Percentiles rank a stretch among this genome's conserved stretches.
phyloP scores from a whole-genome alignment of 106 monocot species.

The Allium cepa region DNA sequence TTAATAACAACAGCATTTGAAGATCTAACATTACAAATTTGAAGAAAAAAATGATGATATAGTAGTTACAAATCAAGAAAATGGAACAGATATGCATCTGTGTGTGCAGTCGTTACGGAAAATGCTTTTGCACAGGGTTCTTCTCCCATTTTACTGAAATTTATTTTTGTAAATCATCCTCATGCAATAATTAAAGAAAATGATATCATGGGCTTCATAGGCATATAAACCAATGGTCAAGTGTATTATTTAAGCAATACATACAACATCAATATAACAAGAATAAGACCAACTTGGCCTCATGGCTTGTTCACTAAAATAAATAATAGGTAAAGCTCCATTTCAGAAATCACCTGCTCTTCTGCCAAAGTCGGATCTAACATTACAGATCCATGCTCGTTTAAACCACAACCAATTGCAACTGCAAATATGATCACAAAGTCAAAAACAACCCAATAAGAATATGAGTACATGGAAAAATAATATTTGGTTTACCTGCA shows the following conservation, averaged over 20 bases:
- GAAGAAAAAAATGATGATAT: no score
- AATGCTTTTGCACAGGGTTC: no score
- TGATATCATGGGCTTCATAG: no score
- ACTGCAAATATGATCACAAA: conserved; percentile 40
- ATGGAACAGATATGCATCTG: no score
- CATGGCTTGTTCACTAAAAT: neutral
- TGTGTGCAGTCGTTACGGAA: no score
- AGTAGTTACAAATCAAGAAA: no score
- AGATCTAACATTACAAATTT: no score
- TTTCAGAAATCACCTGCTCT: conserved; percentile 51
- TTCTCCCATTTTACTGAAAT: no score
- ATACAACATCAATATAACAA: neutral
- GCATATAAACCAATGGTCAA: no score
- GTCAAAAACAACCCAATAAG: neutral
- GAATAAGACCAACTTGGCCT: neutral
- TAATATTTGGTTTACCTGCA: conserved; percentile 45
- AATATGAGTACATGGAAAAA: neutral
- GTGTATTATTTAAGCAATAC: no score
- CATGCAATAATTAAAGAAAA: no score
- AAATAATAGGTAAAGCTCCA: neutral
- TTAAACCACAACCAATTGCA: conserved; percentile 76
- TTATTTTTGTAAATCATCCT: no score
- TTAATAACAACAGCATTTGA: neutral
- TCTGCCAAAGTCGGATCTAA: conserved; percentile 70
- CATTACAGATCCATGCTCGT: conserved; percentile 43